Conservation (phyloP, 495 filamentous ascomycete genomes). For the Paragyromitra xinjiangensis region DNA sequence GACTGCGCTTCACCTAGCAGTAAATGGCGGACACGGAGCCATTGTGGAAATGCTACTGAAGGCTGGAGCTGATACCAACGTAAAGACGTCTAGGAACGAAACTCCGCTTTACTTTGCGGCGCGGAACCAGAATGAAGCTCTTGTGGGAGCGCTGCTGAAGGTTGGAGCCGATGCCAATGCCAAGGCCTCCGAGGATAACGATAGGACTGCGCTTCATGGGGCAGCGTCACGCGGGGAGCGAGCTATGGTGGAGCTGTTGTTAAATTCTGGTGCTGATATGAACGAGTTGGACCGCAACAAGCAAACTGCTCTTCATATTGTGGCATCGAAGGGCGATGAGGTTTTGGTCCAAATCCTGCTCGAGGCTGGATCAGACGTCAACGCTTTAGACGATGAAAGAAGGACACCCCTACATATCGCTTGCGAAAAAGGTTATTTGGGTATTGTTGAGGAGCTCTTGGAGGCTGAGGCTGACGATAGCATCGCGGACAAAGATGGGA, state of each 20-base stretch:
- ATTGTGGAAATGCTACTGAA: not conserved
- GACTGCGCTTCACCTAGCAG: not conserved
- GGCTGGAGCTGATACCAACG: not conserved
- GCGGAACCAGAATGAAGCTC: not conserved
- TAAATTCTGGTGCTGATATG: not conserved
- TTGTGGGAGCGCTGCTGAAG: not conserved
- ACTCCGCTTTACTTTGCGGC: not conserved
- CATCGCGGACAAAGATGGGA: conserved; percentile 10
- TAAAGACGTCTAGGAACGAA: not conserved
- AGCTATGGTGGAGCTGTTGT: not conserved
- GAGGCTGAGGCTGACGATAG: conserved; percentile 7
- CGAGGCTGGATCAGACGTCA: conserved; percentile 40
- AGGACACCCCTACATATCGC: conserved; percentile 47
- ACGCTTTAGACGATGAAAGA: conserved; percentile 30
- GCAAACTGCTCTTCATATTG: conserved; percentile 36
- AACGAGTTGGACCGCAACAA: not conserved
- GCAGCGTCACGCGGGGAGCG: not conserved
- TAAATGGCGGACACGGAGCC: not conserved
- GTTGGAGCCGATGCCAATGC: not conserved
- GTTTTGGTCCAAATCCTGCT: conserved; percentile 34
- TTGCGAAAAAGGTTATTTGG: not conserved
- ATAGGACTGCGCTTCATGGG: not conserved
- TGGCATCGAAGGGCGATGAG: conserved; percentile 4
- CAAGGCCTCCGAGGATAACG: not conserved
- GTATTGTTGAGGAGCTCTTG: conserved; percentile 17